Evolutionary conservation across 345 rosid genomes (phyloP), one percentile per base, ranked within the genome.

Genomic region (Murraya paniculata): DNA sequence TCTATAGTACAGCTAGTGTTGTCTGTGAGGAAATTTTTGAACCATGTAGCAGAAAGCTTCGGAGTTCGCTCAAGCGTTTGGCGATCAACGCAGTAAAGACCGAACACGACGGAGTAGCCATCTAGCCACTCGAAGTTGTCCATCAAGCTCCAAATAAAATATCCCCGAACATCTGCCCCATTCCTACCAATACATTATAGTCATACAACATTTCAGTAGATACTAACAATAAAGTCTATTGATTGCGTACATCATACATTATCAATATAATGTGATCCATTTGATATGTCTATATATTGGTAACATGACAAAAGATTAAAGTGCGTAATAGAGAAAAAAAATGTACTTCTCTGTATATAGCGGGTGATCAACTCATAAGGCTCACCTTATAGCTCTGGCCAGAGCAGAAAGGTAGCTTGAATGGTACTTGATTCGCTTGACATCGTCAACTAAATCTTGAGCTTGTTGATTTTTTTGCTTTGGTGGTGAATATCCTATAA

Each of bases 121-220:
- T 80, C 72, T 28, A 39, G 30, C 87, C 89, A 86, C 60, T 86
- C 85, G 9, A 86, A 77, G 74, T 82, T 86, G 81, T 86, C 89
- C 62, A 86, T 75, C 76, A 85, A 79, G 77, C 84, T 83, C 90
- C 88, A 83, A 30, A 82, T 55, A 31, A 84, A 84, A 73, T 84
- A 88, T 25, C 88, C 89, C 4, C 84, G 64, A 14, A 86, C 89
- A 80, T 87, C 79, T 35, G 90, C 88, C 30, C 88, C 90, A 22
- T 81, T 76, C 80, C 90, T 87, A 11, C 67, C 6, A 56, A 58
- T n/a, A 19, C 2, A 30, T 6, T n/a, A 33, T 39, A 31, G 13
- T 38, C 41, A 30, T 21, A 4, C n/a, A 22, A 9, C 38, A 7
- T 8, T 64, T 53, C 57, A 16, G 22, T 53, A 18, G 57, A 18